phyloP scores from a whole-genome alignment of 768 basidiomycete species.

The Auricularia auricula-judae region DNA sequence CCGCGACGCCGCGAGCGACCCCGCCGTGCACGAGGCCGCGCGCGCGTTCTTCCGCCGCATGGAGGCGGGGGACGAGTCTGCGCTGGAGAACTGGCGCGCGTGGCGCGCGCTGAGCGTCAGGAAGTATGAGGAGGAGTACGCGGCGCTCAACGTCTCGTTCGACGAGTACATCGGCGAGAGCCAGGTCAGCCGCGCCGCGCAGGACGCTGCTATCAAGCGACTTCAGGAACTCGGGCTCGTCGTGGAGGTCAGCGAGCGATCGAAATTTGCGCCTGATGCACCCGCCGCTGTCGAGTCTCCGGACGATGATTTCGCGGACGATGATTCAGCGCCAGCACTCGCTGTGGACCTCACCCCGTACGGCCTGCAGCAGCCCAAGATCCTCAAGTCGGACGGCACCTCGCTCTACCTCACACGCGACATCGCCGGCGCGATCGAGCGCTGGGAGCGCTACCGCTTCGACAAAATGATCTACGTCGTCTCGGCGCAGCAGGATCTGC shows the following conservation, averaged over 20 bases:
- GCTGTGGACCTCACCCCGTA: conserved; percentile 79
- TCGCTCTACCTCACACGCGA: conserved; percentile 34
- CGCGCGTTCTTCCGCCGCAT: conserved; percentile 25
- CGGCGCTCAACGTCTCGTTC: conserved; percentile 27
- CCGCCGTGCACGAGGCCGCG: conserved; percentile 13
- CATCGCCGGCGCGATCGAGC: conserved; percentile 34
- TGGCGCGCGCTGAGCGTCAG: conserved; percentile 31
- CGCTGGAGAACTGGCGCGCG: conserved; percentile 26
- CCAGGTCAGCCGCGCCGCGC: conserved; percentile 21
- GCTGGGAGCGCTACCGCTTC: conserved; percentile 32
- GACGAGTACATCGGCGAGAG: conserved; percentile 30
- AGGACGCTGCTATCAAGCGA: conserved; percentile 20
- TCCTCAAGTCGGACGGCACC: conserved; percentile 56
- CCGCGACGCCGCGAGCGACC: conserved; percentile 19
- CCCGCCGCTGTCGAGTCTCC: too few relatives aligned
- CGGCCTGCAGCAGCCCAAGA: conserved; percentile 81
- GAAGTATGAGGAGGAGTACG: conserved; percentile 25
- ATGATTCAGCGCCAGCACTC: conserved; percentile 54
- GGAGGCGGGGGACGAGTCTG: conserved; percentile 27
- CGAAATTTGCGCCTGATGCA: too few relatives aligned
- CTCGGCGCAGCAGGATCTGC: conserved; percentile 28
- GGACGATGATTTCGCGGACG: too few relatives aligned
- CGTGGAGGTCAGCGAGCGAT: too few relatives aligned
- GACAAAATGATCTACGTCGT: conserved; percentile 41
- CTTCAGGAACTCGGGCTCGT: conserved; percentile 16